Evolutionary conservation across 768 basidiomycete genomes (phyloP).

Genomic region (Tricholoma matsutake): DNA sequence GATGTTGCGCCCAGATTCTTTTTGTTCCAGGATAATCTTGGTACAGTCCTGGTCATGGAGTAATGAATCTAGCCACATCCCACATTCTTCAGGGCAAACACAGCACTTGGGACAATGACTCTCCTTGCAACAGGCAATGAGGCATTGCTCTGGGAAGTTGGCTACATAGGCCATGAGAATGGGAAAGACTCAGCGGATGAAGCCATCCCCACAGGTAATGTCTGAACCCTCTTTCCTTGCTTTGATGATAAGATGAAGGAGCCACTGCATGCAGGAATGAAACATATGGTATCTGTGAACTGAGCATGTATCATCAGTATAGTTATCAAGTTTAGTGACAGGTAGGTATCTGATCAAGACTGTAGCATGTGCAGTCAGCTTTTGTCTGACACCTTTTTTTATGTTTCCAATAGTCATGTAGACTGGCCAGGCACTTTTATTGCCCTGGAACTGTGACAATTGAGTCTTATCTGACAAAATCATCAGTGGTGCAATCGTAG

Average conservation of each 20-base stretch:
- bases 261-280: not conserved
- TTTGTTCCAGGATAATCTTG: too few species aligned
- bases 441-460: not conserved
- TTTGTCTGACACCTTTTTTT: not conserved
- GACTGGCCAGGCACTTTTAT: not conserved
- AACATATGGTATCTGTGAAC: not conserved
- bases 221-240: too few species aligned
- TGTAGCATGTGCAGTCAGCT: not conserved
- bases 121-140: conserved; percentile 9
- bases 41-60: too few species aligned
- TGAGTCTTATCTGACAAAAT: conserved; percentile 14
- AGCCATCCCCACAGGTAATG: not conserved
- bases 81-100: too few species aligned
- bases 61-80: too few species aligned
- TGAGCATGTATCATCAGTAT: not conserved
- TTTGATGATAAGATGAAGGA: not conserved
- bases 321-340: not conserved
- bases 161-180: conserved; percentile 8
- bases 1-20: too few species aligned
- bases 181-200: conserved; percentile 3
- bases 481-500: conserved; percentile 6
- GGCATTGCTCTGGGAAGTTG: too few species aligned
- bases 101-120: too few species aligned
- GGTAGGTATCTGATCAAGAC: not conserved
- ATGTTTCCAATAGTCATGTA: conserved; percentile 2